Evolutionary conservation across 2,329 filamentous ascomycete genomes (phyloP), one percentile per base, ranked within the genome.

Genomic region (Fusarium sp.): DNA sequence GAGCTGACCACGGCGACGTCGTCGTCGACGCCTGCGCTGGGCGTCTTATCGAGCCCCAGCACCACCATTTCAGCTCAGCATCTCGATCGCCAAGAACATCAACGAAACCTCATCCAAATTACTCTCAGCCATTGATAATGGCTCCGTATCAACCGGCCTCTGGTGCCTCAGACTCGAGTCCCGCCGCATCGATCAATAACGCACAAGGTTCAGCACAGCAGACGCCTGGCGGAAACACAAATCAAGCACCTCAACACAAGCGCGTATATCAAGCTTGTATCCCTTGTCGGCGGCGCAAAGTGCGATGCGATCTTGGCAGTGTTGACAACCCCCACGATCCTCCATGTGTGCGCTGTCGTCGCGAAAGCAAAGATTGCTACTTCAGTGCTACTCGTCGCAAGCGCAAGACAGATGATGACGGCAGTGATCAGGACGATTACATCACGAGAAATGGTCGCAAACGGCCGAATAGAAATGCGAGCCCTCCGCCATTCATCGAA

Each of bases 341-440:
- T 61, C 96, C 96, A 5, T 99, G 96, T 81, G 93, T 95, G 66
- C 91, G 96, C 79, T 99, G 96, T 81, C 92, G 94, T 58, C 91
- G 96, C 75, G 96, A 99, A 85, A 94, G 92, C 84, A 98, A 98
- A 82, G 92, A 97, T 78, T 99, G 96, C 85, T 97, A 92, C 87
- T 99, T 99, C 86, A 97, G 94, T 70, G 94, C 94, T 25, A 98
- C 95, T 36, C 89, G 96, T 55, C 91, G 96, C 79, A 98, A 98
- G 90, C 90, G 94, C 80, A 97, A 96, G 86, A 88, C 88, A 52
- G 89, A 86, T 74, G 85, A 93, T 74, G 76, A 84, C 39, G 86
- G 84, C 58, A 82, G 82, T 62, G 84, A 86, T 63, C 84, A 85
- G 63, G 88, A 90, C 75, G 91, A 94, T 71, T 93, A 93, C 80